Evolutionary conservation across 208 protist species (phyloP).

Genomic region (Kentomonas sorsogonicus): DNA sequence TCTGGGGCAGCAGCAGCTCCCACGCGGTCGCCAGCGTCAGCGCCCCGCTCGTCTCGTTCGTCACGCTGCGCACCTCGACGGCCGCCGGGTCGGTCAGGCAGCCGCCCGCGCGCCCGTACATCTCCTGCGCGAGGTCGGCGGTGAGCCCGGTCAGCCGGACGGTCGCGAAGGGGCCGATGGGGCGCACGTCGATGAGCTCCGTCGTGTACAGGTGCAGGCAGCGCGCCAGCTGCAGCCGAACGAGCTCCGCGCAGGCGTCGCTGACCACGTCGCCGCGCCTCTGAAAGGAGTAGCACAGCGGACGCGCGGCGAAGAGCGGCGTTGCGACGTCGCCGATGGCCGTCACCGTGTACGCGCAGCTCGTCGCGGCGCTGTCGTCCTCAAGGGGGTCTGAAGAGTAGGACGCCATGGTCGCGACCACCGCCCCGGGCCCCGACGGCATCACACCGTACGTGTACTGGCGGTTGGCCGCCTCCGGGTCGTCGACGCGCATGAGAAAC

Average conservation of each 20-base stretch:
- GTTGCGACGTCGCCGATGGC: constrained; percentile 22
- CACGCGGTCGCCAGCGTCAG: constrained; percentile 33
- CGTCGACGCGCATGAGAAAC: constrained; percentile 5
- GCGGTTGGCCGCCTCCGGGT: too few relatives aligned
- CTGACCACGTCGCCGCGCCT: constrained; percentile 14
- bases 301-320: constrained; percentile 27
- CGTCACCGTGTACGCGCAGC: constrained; percentile 34
- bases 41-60: constrained; percentile 30
- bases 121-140: constrained; percentile 15
- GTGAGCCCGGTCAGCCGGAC: constrained; percentile 30
- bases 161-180: constrained; percentile 30
- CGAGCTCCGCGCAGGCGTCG: constrained; percentile 15
- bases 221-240: constrained; percentile 25
- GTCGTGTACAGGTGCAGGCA: constrained; percentile 49
- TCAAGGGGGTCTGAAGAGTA: constrained; percentile 42
- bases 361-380: constrained; percentile 14
- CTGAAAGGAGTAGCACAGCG: constrained; percentile 11
- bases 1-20: constrained; percentile 15
- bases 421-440: not conserved
- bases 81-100: constrained; percentile 23
- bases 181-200: constrained; percentile 25
- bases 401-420: constrained; percentile 11
- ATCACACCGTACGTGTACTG: constrained; percentile 23
- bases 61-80: constrained; percentile 19
- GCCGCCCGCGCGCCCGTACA: constrained; percentile 27